phyloP scores from a whole-genome alignment of 2,329 filamentous ascomycete genomes.

The Fusarium compactum region DNA sequence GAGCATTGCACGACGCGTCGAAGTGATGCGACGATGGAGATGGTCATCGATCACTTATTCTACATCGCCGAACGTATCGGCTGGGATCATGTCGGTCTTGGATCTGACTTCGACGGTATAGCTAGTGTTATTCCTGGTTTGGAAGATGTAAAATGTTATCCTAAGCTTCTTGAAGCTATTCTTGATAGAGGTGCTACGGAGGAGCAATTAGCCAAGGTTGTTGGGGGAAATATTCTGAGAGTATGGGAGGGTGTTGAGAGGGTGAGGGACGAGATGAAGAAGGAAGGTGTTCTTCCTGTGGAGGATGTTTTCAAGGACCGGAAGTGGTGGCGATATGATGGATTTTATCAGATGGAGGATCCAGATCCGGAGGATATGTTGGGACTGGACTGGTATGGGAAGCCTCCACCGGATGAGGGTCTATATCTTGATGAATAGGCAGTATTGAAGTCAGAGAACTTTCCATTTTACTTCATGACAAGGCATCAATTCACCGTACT shows the following conservation, averaged over 20 bases:
- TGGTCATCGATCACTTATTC: conserved; percentile 11
- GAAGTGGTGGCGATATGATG: conserved; percentile 24
- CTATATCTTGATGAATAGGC: neutral
- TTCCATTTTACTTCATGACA: no score
- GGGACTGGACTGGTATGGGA: conserved; percentile 10
- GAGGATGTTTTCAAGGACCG: conserved; percentile 14
- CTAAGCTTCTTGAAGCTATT: neutral
- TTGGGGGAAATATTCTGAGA: conserved; percentile 1
- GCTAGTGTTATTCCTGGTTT: neutral
- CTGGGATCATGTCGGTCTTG: conserved; percentile 3
- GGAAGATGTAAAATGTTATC: conserved; percentile 2
- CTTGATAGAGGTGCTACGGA: conserved; percentile 8
- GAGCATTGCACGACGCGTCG: neutral
- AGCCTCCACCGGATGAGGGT: conserved; percentile 1
- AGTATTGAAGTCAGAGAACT: no score
- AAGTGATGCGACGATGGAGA: neutral
- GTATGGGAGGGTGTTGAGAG: conserved; percentile 1
- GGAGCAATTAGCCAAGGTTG: neutral
- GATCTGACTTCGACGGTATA: conserved; percentile 1
- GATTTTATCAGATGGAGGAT: conserved; percentile 22
- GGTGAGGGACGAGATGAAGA: neutral
- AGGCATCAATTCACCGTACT: no score
- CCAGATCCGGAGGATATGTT: conserved; percentile 17
- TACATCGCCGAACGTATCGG: conserved; percentile 2
- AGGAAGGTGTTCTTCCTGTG: neutral